phyloP scores from a whole-genome alignment of 148 eudicot species.

The Pouteria glomerata region DNA sequence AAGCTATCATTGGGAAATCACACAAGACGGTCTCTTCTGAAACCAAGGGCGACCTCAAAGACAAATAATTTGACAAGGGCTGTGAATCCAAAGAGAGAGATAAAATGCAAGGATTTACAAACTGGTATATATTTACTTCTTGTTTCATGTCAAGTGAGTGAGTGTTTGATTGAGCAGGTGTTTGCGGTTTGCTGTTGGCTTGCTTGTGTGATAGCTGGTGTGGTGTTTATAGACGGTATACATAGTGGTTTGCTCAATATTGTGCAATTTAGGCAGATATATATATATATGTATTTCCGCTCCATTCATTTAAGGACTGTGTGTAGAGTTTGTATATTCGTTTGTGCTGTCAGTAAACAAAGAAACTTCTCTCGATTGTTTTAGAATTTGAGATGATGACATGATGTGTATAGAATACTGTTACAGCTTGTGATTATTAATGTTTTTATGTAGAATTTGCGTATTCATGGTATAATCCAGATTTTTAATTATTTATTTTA shows the following conservation, averaged over 20 bases:
- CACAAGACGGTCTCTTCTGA: slow-evolving; percentile 50
- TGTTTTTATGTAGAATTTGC: too few species aligned
- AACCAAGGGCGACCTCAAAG: slow-evolving; percentile 48
- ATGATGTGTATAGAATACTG: slow-evolving; percentile 6
- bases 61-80: slow-evolving; percentile 15
- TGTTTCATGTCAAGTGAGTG: slow-evolving; percentile 2
- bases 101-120: background rate
- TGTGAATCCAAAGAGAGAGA: background rate
- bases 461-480: too few species aligned
- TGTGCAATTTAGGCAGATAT: background rate
- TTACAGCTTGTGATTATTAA: slow-evolving; percentile 5
- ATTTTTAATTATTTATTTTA: too few species aligned
- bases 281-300: background rate
- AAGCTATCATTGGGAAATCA: slow-evolving; percentile 79
- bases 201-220: slow-evolving; percentile 8
- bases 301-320: slow-evolving; percentile 11
- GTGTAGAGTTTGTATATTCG: slow-evolving; percentile 16
- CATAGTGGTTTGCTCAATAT: slow-evolving; percentile 11
- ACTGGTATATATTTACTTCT: slow-evolving; percentile 3
- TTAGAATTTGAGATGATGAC: background rate
- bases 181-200: slow-evolving; percentile 11
- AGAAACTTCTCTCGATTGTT: slow-evolving; percentile 2
- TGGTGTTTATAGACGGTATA: slow-evolving; percentile 1
- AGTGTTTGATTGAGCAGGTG: background rate
- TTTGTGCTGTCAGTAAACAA: slow-evolving; percentile 13